Percentiles rank a stretch among this genome's conserved stretches.
Conservation (phyloP, 2,329 filamentous ascomycete genomes). For the Emmonsiellopsis sp. region DNA sequence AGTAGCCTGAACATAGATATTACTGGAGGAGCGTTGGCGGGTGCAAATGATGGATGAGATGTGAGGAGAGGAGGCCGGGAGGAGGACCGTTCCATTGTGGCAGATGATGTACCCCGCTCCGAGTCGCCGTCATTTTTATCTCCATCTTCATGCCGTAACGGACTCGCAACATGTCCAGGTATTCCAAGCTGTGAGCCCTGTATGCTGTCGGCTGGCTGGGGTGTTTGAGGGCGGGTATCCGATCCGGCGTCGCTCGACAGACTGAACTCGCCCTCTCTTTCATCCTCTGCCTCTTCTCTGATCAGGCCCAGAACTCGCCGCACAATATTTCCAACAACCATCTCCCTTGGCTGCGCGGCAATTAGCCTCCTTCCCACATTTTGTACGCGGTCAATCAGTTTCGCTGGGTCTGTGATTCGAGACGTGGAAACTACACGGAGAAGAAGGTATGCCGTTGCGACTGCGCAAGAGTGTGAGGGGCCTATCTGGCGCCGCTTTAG, state of each 20-base stretch:
- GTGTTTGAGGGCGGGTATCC: slow-evolving; percentile 40
- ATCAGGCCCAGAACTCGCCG: slow-evolving; percentile 83
- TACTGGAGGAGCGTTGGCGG: slow-evolving; percentile 37
- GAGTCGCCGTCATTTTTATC: background rate
- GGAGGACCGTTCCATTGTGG: slow-evolving; percentile 19
- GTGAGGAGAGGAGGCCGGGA: slow-evolving; percentile 47
- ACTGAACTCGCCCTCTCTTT: slow-evolving; percentile 54
- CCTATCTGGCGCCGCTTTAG: slow-evolving; percentile 85
- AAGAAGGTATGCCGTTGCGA: slow-evolving; percentile 82
- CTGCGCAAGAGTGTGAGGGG: slow-evolving; percentile 77
- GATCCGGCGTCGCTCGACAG: slow-evolving; percentile 51
- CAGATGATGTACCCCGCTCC: background rate
- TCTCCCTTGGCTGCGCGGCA: slow-evolving; percentile 77
- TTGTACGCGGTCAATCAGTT: slow-evolving; percentile 71
- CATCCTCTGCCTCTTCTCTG: slow-evolving; percentile 79
- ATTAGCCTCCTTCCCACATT: slow-evolving; percentile 68
- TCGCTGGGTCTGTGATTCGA: slow-evolving; percentile 65
- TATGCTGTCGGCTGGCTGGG: slow-evolving; percentile 27
- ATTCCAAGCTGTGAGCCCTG: slow-evolving; percentile 4
- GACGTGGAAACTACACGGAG: slow-evolving; percentile 75
- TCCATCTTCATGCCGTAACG: background rate
- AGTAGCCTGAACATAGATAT: slow-evolving; percentile 86
- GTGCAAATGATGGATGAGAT: slow-evolving; percentile 5
- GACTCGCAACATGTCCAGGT: background rate
- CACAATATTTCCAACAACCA: slow-evolving; percentile 90